A percentile compares a stretch with the other conserved stretches of the same genome.
These are phyloP conservation scores for Monosporascus sp. DNA, from an alignment of 2,329 filamentous ascomycete species.

Conservation along the genomic window DNA sequence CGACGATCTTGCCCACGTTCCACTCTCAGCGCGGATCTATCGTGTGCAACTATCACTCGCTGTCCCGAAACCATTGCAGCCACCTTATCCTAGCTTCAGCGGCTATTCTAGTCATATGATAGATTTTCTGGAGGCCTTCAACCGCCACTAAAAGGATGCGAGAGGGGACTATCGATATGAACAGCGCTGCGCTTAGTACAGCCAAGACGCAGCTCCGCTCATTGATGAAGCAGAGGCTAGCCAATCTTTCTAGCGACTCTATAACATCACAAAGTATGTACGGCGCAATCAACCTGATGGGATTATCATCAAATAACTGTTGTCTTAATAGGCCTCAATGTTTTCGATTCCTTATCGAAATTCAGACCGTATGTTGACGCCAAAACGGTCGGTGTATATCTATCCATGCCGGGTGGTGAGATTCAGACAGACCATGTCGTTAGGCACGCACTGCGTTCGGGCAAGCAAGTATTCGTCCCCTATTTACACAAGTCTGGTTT, in stretches of 20 bases:
- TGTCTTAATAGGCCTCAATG: slow-evolving; percentile 49
- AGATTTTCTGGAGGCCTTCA: not conserved
- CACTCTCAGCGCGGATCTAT: not conserved
- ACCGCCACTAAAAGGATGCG: slow-evolving; percentile 12
- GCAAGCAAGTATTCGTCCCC: slow-evolving; percentile 87
- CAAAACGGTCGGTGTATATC: slow-evolving; percentile 72
- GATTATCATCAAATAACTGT: slow-evolving; percentile 3
- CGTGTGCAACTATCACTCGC: not conserved
- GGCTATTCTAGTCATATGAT: not conserved
- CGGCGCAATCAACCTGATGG: slow-evolving; percentile 1
- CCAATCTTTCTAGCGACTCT: slow-evolving; percentile 54
- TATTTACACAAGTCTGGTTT: slow-evolving; percentile 66
- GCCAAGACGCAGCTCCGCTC: slow-evolving; percentile 73
- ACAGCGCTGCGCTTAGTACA: slow-evolving; percentile 42
- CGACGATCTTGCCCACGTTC: not conserved
- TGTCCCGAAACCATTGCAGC: not conserved
- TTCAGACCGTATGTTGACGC: slow-evolving; percentile 73
- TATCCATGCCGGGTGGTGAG: slow-evolving; percentile 88
- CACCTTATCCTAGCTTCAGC: not conserved
- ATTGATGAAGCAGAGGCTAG: slow-evolving; percentile 62
- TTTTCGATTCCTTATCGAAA: slow-evolving; percentile 58
- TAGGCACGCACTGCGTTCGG: slow-evolving; percentile 66
- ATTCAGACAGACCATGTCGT: slow-evolving; percentile 81
- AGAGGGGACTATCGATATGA: slow-evolving; percentile 21
- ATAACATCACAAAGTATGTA: slow-evolving; percentile 65